A percentile compares a stretch with the other conserved stretches of the same genome.
Evolutionary conservation across 176 grass and related monocot genomes (phyloP).

Genomic region (Pontederia crassipes): DNA sequence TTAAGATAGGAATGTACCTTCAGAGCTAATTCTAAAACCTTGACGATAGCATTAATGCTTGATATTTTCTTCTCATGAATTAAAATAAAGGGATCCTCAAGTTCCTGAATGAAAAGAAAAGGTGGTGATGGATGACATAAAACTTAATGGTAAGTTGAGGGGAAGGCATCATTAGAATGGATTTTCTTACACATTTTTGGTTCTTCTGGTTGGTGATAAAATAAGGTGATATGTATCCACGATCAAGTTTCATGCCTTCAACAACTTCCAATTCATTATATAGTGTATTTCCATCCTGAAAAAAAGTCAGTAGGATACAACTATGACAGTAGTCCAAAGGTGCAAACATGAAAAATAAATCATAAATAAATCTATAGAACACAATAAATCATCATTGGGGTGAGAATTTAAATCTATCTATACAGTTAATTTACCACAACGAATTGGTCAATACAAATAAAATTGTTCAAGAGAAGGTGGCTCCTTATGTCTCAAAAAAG

Average conservation of each 20-base stretch:
- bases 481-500: no score
- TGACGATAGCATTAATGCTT: constrained; percentile 21
- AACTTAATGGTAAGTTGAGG: not conserved
- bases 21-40: constrained; percentile 45
- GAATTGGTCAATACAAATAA: no score
- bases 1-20: constrained; percentile 8
- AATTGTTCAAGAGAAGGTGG: no score
- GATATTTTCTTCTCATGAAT: constrained; percentile 54
- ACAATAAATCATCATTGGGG: not conserved
- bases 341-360: not conserved
- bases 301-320: not conserved
- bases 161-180: not conserved
- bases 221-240: constrained; percentile 41
- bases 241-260: constrained; percentile 52
- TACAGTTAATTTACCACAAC: no score
- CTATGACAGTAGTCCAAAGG: not conserved
- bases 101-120: constrained; percentile 11
- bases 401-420: not conserved
- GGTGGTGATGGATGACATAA: not conserved
- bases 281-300: constrained; percentile 39
- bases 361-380: not conserved
- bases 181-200: constrained; percentile 33
- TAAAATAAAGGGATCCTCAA: constrained; percentile 38
- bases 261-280: constrained; percentile 41
- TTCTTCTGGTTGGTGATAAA: constrained; percentile 43